Evolutionary conservation across 202 grass and related monocot genomes (phyloP).

Genomic region (Brachypodium distachyon): DNA sequence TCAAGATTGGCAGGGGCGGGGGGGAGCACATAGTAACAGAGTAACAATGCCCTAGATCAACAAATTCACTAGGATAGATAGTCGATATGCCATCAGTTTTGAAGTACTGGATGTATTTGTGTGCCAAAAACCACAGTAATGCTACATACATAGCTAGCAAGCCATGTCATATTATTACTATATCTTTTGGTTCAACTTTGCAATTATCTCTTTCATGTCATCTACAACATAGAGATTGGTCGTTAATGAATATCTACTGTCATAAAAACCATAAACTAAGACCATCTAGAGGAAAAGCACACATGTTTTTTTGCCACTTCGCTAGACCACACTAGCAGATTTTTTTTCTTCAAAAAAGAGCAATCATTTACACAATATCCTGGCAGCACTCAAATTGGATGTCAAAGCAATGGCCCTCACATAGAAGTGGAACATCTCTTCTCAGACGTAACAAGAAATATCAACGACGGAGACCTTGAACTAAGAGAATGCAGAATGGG

Average conservation of each 20-base stretch:
- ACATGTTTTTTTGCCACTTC: neutral
- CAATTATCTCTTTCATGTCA: neutral
- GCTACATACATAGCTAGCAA: neutral
- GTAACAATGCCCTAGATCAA: neutral
- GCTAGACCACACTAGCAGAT: neutral
- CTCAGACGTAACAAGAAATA: neutral
- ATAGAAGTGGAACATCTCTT: slow-evolving; percentile 4
- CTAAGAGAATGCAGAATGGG: neutral
- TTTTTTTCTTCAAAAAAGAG: neutral
- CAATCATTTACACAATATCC: neutral
- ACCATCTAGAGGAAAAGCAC: neutral
- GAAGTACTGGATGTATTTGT: neutral
- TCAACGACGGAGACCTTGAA: neutral
- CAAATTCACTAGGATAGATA: neutral
- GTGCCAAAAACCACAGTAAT: neutral
- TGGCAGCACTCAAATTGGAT: neutral
- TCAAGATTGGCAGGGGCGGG: too few species aligned
- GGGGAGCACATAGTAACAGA: neutral
- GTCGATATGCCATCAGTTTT: neutral
- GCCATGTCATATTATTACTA: too few species aligned
- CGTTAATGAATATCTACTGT: neutral
- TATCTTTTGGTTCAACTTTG: neutral
- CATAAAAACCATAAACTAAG: neutral
- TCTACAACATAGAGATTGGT: neutral
- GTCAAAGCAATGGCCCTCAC: neutral